Conservation (phyloP, 176 grass and related monocot genomes). For the Eragrostis curvula region DNA sequence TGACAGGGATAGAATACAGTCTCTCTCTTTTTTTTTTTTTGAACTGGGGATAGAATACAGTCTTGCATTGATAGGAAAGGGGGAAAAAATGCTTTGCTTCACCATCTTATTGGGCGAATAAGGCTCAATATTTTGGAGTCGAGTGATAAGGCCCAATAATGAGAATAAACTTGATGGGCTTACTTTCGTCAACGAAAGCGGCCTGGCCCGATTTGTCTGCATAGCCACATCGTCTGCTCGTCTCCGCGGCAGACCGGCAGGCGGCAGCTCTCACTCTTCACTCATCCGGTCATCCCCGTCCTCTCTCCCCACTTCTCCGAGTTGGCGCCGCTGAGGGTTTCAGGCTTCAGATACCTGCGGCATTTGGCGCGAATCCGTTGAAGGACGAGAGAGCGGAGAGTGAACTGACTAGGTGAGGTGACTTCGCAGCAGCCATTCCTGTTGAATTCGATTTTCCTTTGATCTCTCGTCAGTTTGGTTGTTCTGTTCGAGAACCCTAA, state of each 20-base stretch:
- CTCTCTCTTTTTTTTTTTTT: too few relatives aligned
- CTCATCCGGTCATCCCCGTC: too few relatives aligned
- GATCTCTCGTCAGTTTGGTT: neutral
- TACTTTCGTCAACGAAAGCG: neutral
- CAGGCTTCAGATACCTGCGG: neutral
- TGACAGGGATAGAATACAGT: too few relatives aligned
- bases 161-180: neutral
- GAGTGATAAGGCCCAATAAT: neutral
- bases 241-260: too few relatives aligned
- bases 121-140: neutral
- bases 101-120: neutral
- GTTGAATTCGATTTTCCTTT: neutral
- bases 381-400: neutral
- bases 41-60: too few relatives aligned
- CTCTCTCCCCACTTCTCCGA: neutral
- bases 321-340: neutral
- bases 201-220: neutral
- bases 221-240: too few relatives aligned
- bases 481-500: neutral
- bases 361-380: neutral
- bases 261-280: too few relatives aligned
- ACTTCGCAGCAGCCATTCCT: neutral
- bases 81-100: neutral
- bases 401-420: slow-evolving; percentile 4
- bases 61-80: neutral